These are phyloP conservation scores for Barnettozyma botsteinii DNA, from an alignment of 805 yeast genomes.

Conservation along the genomic window DNA sequence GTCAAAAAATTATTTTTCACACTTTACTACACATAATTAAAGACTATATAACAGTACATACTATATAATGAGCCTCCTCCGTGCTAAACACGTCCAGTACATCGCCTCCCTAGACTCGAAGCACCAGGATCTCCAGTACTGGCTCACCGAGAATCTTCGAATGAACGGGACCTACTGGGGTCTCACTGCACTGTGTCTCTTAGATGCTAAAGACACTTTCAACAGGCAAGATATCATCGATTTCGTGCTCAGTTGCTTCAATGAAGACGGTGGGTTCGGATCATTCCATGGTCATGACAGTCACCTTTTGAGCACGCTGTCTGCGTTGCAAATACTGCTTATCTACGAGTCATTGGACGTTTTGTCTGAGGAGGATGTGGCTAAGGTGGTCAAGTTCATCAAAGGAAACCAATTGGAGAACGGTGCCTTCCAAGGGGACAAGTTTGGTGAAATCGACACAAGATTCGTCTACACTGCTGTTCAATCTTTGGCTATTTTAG, in stretches of 20 bases:
- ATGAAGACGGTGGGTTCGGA: conserved; percentile 74
- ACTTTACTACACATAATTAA: background rate
- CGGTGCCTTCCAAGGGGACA: conserved; percentile 87
- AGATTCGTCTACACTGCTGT: conserved; percentile 83
- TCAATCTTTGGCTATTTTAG: conserved; percentile 66
- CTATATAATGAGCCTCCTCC: conserved; percentile 14
- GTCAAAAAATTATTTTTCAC: background rate
- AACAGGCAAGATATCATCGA: conserved; percentile 54
- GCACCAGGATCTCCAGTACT: conserved; percentile 64
- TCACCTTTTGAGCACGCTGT: conserved; percentile 76
- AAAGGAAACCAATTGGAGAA: conserved; percentile 30
- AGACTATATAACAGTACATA: background rate
- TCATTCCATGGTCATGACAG: conserved; percentile 88
- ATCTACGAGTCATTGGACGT: conserved; percentile 55
- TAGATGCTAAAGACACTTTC: conserved; percentile 53
- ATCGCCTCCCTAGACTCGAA: conserved; percentile 48
- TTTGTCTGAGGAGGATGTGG: conserved; percentile 29
- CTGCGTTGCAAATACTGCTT: conserved; percentile 76
- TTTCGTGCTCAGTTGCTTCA: conserved; percentile 63
- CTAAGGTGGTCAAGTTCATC: conserved; percentile 34
- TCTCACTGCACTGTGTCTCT: conserved; percentile 59
- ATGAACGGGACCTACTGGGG: conserved; percentile 97
- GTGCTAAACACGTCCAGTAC: conserved; percentile 54
- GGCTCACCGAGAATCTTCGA: conserved; percentile 86
- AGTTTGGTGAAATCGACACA: conserved; percentile 89